phyloP scores from a whole-genome alignment of 768 basidiomycete species.

The Agaricus blazei region DNA sequence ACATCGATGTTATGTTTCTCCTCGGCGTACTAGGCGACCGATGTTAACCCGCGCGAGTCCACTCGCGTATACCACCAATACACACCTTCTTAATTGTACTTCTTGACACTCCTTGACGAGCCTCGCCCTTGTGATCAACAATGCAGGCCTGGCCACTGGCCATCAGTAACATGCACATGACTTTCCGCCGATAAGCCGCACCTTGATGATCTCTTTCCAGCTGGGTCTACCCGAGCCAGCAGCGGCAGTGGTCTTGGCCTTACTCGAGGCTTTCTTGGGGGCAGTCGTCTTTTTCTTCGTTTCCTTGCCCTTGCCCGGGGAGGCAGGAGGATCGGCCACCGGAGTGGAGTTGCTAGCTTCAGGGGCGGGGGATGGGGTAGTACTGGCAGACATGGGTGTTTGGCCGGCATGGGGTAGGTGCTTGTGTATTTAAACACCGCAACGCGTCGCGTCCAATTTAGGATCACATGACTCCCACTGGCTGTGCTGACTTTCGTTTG shows the following conservation, averaged over 20 bases:
- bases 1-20: constrained; percentile 75
- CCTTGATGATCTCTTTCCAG: constrained; percentile 54
- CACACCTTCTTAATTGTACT: constrained; percentile 77
- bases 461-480: constrained; percentile 17
- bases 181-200: constrained; percentile 17
- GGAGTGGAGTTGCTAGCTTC: constrained; percentile 17
- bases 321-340: constrained; percentile 16
- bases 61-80: neutral
- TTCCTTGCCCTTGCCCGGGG: constrained; percentile 12
- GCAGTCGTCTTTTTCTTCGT: constrained; percentile 14
- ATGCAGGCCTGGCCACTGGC: constrained; percentile 61
- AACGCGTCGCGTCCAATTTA: constrained; percentile 14
- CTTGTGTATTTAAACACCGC: constrained; percentile 27
- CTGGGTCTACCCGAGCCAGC: constrained; percentile 31
- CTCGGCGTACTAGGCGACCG: constrained; percentile 63
- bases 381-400: constrained; percentile 9
- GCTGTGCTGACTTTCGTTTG: constrained; percentile 39
- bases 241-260: constrained; percentile 25
- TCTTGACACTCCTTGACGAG: constrained; percentile 71
- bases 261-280: constrained; percentile 26
- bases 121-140: constrained; percentile 54
- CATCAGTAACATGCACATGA: neutral
- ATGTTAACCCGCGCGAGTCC: constrained; percentile 8
- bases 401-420: neutral
- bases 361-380: constrained; percentile 7